These are phyloP conservation scores for Fusarium robinianum DNA, from an alignment of 2,329 filamentous ascomycete genomes.

Conservation along the genomic window DNA sequence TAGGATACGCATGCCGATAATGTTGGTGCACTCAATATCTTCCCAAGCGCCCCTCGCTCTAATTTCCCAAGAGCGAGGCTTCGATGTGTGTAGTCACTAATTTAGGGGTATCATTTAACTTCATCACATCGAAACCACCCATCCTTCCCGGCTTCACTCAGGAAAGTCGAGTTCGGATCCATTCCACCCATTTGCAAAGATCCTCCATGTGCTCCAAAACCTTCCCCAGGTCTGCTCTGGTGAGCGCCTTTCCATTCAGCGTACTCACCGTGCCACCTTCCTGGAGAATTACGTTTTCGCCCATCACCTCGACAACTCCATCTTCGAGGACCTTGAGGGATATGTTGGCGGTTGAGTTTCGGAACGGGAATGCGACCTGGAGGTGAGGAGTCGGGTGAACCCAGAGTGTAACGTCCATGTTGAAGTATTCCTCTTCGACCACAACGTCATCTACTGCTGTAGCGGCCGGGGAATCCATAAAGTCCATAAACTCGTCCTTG, in stretches of 20 bases:
- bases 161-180: conserved; percentile 50
- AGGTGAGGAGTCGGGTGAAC: conserved; percentile 55
- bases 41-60: too few relatives aligned
- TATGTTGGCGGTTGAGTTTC: conserved; percentile 54
- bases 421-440: conserved; percentile 30
- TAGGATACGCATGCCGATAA: too few relatives aligned
- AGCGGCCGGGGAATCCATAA: conserved; percentile 31
- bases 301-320: conserved; percentile 60
- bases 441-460: background rate
- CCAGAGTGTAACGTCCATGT: conserved; percentile 58
- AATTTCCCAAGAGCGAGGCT: background rate
- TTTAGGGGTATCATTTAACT: conserved; percentile 36
- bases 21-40: too few relatives aligned
- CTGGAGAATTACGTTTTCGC: conserved; percentile 55
- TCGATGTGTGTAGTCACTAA: conserved; percentile 2
- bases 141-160: too few relatives aligned
- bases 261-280: conserved; percentile 30
- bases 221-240: conserved; percentile 49
- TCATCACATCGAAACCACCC: conserved; percentile 2
- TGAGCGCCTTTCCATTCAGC: conserved; percentile 44
- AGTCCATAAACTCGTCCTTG: conserved; percentile 41
- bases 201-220: conserved; percentile 57
- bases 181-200: conserved; percentile 58
- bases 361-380: conserved; percentile 59
- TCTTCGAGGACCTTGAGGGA: conserved; percentile 63